Evolutionary conservation across 2,329 filamentous ascomycete species (phyloP).

Genomic region (Colletotrichum falcatum): DNA sequence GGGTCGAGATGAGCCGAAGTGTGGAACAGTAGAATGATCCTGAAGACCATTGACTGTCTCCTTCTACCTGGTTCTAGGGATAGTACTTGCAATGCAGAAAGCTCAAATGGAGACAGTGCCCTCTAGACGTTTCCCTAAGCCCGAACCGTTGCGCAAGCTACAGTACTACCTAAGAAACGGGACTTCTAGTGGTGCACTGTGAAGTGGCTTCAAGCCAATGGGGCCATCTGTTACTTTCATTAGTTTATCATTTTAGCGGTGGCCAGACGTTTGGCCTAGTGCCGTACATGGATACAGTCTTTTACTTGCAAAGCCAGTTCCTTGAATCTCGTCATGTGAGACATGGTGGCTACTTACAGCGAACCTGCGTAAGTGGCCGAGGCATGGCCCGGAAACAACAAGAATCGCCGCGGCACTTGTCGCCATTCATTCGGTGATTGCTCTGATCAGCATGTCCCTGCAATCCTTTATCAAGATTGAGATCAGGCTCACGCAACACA

Average conservation of each 20-base stretch:
- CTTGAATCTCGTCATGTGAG: background rate
- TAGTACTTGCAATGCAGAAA: background rate
- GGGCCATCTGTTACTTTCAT: no score
- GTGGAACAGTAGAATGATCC: background rate
- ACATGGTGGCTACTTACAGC: background rate
- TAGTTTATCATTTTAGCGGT: background rate
- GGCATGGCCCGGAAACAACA: background rate
- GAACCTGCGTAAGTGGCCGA: no score
- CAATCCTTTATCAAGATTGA: background rate
- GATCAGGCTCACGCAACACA: slow-evolving; percentile 15
- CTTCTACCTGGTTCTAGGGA: slow-evolving; percentile 9
- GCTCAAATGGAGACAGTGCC: background rate
- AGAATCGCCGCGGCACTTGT: background rate
- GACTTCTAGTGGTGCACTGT: no score
- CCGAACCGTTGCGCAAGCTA: background rate
- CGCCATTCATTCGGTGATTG: background rate
- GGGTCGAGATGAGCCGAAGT: background rate
- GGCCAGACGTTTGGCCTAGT: no score
- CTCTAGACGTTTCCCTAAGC: background rate
- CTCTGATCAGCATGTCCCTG: background rate
- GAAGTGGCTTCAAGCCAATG: no score
- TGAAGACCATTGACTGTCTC: background rate
- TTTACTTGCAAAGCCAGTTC: no score
- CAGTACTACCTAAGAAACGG: no score
- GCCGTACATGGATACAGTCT: no score